Conservation (phyloP, 1,139 yeast genomes). For the Suhomyces ambrosiae region DNA sequence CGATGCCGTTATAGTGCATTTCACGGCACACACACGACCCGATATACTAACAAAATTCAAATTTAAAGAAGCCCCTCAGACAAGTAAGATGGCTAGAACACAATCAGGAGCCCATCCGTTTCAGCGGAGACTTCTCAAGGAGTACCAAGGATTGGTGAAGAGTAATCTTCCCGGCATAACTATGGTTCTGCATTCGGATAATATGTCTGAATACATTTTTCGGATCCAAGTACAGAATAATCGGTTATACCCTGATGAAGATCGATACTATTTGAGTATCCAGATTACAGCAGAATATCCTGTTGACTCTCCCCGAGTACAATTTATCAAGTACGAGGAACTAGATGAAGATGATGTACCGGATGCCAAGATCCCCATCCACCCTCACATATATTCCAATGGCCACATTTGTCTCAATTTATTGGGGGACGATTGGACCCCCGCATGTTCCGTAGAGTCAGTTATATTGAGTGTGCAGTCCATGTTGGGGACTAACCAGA, state of each 20-base stretch:
- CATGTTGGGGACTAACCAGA: constrained; percentile 56
- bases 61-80: not conserved
- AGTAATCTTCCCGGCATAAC: constrained; percentile 31
- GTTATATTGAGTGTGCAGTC: constrained; percentile 64
- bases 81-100: constrained; percentile 3
- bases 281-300: constrained; percentile 57
- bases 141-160: constrained; percentile 30
- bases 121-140: constrained; percentile 46
- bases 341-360: constrained; percentile 18
- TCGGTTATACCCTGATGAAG: constrained; percentile 34
- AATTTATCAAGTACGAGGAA: constrained; percentile 38
- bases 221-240: constrained; percentile 26
- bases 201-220: constrained; percentile 27
- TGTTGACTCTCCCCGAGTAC: constrained; percentile 63
- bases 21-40: not conserved
- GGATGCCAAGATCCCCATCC: constrained; percentile 51
- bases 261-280: constrained; percentile 36
- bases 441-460: constrained; percentile 60
- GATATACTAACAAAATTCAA: not conserved
- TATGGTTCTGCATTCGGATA: constrained; percentile 27
- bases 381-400: constrained; percentile 73
- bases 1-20: constrained; percentile 15
- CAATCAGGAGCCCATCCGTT: constrained; percentile 25
- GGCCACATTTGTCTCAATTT: constrained; percentile 73
- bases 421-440: constrained; percentile 73